phyloP scores from a whole-genome alignment of 1,284 basidiomycete genomes.

The Trichosporon asahii region DNA sequence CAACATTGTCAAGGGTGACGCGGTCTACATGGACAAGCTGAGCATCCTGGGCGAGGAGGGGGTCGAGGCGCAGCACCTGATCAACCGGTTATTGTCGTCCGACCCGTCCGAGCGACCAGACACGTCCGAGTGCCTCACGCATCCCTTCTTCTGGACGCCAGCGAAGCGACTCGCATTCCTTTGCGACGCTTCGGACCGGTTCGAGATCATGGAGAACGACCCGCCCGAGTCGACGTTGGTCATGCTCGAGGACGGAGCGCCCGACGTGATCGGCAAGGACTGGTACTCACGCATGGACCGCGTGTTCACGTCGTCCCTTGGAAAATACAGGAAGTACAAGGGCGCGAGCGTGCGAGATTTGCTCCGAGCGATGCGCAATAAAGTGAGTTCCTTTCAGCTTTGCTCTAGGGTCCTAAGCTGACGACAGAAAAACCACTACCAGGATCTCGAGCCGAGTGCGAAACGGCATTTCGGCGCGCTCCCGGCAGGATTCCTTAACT shows the following conservation, averaged over 20 bases:
- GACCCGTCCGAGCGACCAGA: conserved; percentile 77
- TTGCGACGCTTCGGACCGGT: conserved; percentile 93
- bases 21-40: conserved; percentile 63
- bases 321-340: conserved; percentile 96
- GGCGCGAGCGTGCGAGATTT: conserved; percentile 85
- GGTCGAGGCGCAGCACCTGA: conserved; percentile 74
- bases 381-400: conserved; percentile 59
- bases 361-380: conserved; percentile 87
- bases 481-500: conserved; percentile 86
- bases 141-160: conserved; percentile 96
- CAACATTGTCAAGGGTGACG: conserved; percentile 80
- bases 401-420: conserved; percentile 12
- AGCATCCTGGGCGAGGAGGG: conserved; percentile 86
- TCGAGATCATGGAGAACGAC: conserved; percentile 94
- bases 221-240: conserved; percentile 75
- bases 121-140: conserved; percentile 76
- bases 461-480: conserved; percentile 81
- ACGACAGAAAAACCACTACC: conserved; percentile 91
- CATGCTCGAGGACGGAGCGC: conserved; percentile 68
- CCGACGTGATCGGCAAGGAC: conserved; percentile 70
- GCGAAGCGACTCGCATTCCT: conserved; percentile 83
- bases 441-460: conserved; percentile 77
- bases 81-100: conserved; percentile 68
- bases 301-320: conserved; percentile 85
- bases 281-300: conserved; percentile 86